Evolutionary conservation across 345 rosid species (phyloP).

Genomic region (Acer negundo): DNA sequence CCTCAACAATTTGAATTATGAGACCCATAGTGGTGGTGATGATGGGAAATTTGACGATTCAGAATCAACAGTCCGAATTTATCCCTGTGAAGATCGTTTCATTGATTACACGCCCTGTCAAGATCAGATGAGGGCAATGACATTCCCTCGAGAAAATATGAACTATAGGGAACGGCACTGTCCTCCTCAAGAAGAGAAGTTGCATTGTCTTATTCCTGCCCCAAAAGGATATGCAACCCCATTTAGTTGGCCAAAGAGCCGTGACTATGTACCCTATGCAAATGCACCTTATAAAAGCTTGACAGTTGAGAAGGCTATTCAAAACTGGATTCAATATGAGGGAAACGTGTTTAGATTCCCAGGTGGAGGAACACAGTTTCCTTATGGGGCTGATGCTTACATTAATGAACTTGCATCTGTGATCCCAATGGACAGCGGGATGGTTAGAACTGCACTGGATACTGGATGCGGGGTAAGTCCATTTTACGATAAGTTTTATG

Average conservation of each 20-base stretch:
- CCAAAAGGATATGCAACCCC: conserved; percentile 69
- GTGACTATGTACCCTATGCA: conserved; percentile 68
- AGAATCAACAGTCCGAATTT: conserved; percentile 22
- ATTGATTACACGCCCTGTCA: conserved; percentile 75
- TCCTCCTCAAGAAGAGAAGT: conserved; percentile 51
- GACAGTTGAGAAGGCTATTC: conserved; percentile 72
- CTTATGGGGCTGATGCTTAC: conserved; percentile 66
- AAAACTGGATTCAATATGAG: conserved; percentile 72
- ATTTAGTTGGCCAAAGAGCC: conserved; percentile 77
- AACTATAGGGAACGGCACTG: conserved; percentile 69
- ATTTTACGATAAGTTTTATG: not conserved
- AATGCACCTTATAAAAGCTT: conserved; percentile 74
- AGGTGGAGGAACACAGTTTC: conserved; percentile 76
- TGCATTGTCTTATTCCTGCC: conserved; percentile 64
- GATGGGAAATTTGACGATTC: conserved; percentile 27
- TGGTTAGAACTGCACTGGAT: conserved; percentile 65
- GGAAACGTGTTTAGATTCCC: conserved; percentile 74
- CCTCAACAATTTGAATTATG: conserved; percentile 47
- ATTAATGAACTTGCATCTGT: conserved; percentile 61
- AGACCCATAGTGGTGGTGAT: conserved; percentile 47
- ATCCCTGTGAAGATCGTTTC: conserved; percentile 48
- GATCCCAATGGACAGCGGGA: conserved; percentile 56
- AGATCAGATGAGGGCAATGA: conserved; percentile 64
- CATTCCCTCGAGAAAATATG: conserved; percentile 61
- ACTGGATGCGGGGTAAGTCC: conserved; percentile 72